These are phyloP conservation scores for Aspergillus sergii DNA, from an alignment of 2,329 filamentous ascomycete species.

Conservation along the genomic window DNA sequence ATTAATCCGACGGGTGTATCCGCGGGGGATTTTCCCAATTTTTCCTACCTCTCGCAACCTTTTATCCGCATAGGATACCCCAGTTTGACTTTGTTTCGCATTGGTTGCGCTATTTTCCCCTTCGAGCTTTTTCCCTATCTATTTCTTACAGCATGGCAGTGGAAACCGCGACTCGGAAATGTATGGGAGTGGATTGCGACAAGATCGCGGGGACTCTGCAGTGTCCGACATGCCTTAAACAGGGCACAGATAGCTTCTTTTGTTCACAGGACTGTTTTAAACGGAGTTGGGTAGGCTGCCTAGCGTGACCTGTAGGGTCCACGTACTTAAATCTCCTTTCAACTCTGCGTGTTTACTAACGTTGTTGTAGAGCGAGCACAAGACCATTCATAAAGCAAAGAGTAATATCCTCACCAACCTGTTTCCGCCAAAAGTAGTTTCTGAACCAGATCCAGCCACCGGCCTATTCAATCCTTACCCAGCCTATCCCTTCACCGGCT, in stretches of 20 bases:
- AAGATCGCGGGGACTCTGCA: conserved; percentile 86
- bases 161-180: conserved; percentile 51
- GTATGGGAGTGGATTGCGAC: conserved; percentile 78
- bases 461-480: conserved; percentile 92
- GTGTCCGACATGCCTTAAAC: conserved; percentile 92
- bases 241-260: conserved; percentile 89
- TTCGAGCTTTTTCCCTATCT: neutral
- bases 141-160: conserved; percentile 27
- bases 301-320: conserved; percentile 30
- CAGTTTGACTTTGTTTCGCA: neutral
- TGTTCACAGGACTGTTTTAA: conserved; percentile 99
- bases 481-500: conserved; percentile 77
- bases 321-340: conserved; percentile 13
- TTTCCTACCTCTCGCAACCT: conserved; percentile 11
- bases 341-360: conserved; percentile 14
- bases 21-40: conserved; percentile 14
- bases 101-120: neutral
- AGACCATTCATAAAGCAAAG: conserved; percentile 79
- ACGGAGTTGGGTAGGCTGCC: conserved; percentile 82
- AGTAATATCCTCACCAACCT: conserved; percentile 73
- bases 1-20: neutral
- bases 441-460: conserved; percentile 89
- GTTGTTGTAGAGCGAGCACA: conserved; percentile 71
- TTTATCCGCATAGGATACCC: neutral
- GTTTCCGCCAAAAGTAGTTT: conserved; percentile 77